Evolutionary conservation across 371 early-diverging fungal species (phyloP), one percentile per base, ranked within the genome.

Genomic region (Lichtheimia ramosa): DNA sequence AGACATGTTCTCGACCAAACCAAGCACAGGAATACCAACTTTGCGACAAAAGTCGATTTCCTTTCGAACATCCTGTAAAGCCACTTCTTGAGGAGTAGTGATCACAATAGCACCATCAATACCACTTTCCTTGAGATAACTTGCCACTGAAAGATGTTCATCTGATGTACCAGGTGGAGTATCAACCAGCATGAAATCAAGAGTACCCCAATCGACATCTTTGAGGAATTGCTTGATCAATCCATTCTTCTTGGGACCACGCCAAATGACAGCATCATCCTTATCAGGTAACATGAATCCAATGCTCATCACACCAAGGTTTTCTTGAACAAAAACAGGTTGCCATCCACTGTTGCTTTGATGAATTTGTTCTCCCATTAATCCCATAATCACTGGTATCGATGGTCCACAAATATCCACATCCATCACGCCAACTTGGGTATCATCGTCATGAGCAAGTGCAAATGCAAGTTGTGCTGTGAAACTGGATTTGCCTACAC

Each of bases 131-230:
- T 90, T 88, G 23, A 96, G 77, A 63, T 88, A 88, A 61, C 91
- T 85, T 2, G 88, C 91, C 5, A 93, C 81, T 10, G 91, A 93
- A 25, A 99, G 73, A 72, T 99, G 99, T 70, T 99, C 99, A 74
- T 99, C 99, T 3, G 96, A 92, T 0, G 99, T 96, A 39, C 99
- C 99, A 4, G 99, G 99, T 6, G 99, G 99, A 27, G 99, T 99
- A 69, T 99, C 99, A 27, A 98, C 87, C 20, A 99, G 73, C 48
- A 99, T 74, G 74, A 86, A 97, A 64, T 99, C 99, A 61, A 98
- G 77, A 1, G 81, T 79, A 24, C 91, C 91, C 96, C 96, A 96
- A 66, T 95, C 94, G 3, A 96, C 97, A 70, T 99, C 98, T 58
- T 90, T 88, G 41, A 98, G 79, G 64, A 99, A 98, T 81, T 98